phyloP scores from a whole-genome alignment of 805 yeast species.

The Candida maesae region DNA sequence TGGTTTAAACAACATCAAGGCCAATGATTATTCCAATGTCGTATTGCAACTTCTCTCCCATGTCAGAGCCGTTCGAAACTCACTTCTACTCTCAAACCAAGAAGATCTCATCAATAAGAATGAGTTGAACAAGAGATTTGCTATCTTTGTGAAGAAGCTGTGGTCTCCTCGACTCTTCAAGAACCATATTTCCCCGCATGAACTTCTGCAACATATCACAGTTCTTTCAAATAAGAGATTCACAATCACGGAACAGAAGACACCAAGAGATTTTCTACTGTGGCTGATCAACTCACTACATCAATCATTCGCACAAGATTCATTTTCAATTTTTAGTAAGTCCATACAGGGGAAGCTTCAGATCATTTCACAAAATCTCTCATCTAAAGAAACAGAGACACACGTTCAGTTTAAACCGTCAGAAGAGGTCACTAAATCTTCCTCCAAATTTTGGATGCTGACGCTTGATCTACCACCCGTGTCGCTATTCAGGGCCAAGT shows the following conservation, averaged over 20 bases:
- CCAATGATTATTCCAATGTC: constrained; percentile 54
- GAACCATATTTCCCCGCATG: constrained; percentile 65
- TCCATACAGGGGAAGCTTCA: constrained; percentile 53
- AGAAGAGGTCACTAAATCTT: neutral
- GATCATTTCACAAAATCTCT: constrained; percentile 13
- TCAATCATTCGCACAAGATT: constrained; percentile 20
- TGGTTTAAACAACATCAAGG: constrained; percentile 54
- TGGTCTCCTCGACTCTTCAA: constrained; percentile 63
- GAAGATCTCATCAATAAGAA: constrained; percentile 16
- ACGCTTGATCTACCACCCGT: constrained; percentile 56
- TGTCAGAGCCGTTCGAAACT: constrained; percentile 45
- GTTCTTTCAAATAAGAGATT: constrained; percentile 41
- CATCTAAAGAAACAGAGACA: constrained; percentile 5
- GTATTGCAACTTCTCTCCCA: constrained; percentile 55
- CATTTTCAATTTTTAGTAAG: constrained; percentile 28
- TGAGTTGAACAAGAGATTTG: constrained; percentile 41
- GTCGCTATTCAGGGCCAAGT: constrained; percentile 52
- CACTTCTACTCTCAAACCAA: constrained; percentile 31
- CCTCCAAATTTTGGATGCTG: constrained; percentile 46
- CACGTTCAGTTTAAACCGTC: constrained; percentile 1
- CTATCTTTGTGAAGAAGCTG: constrained; percentile 48
- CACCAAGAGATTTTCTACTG: constrained; percentile 54
- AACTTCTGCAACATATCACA: constrained; percentile 49
- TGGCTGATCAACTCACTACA: constrained; percentile 57
- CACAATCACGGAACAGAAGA: constrained; percentile 34